phyloP scores from a whole-genome alignment of 352 stramenopile genomes.

The Ophiocytium majus region DNA sequence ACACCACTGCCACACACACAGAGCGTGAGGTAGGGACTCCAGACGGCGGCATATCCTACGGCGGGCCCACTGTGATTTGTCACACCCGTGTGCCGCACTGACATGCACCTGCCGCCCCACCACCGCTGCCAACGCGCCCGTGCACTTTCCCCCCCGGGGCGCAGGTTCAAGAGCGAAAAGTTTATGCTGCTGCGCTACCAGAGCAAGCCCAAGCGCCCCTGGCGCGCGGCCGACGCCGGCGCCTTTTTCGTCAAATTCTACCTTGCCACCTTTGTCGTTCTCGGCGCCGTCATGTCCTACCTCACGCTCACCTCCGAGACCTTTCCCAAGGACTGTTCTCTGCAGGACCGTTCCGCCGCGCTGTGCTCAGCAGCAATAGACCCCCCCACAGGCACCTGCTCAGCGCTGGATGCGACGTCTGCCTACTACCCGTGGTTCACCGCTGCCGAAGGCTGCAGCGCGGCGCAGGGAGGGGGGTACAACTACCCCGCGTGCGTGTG shows the following conservation, averaged over 20 bases:
- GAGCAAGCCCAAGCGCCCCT: constrained; percentile 45
- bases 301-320: constrained; percentile 33
- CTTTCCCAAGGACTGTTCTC: constrained; percentile 40
- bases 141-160: neutral
- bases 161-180: constrained; percentile 14
- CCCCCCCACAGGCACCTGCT: neutral
- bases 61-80: neutral
- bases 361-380: neutral
- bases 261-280: constrained; percentile 38
- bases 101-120: neutral
- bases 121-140: neutral
- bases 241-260: constrained; percentile 56
- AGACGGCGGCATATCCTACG: too few species aligned
- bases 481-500: constrained; percentile 45
- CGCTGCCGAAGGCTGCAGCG: neutral
- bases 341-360: constrained; percentile 26
- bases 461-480: neutral
- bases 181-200: constrained; percentile 16
- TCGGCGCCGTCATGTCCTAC: constrained; percentile 33
- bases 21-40: too few species aligned
- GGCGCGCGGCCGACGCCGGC: constrained; percentile 36
- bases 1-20: too few species aligned
- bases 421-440: constrained; percentile 34
- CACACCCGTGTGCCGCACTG: neutral
- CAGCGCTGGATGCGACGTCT: neutral